These are phyloP conservation scores for Fomitopsis pulvina DNA, from an alignment of 768 basidiomycete genomes.

Conservation along the genomic window DNA sequence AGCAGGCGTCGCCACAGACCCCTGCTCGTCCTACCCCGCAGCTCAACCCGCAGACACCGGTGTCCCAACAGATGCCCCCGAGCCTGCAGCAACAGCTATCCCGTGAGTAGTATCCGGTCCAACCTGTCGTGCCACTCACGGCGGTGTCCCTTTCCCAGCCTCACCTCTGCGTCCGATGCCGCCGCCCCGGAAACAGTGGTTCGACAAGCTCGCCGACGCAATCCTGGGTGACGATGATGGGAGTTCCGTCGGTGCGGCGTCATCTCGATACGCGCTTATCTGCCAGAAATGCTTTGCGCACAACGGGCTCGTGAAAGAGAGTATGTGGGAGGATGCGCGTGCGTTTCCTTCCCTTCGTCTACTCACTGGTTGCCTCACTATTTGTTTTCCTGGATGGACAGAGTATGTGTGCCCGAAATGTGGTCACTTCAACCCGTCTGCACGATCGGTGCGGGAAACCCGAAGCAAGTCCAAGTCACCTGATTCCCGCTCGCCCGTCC, in stretches of 20 bases:
- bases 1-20: constrained; percentile 27
- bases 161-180: constrained; percentile 36
- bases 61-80: constrained; percentile 16
- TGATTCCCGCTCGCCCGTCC: not conserved
- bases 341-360: constrained; percentile 37
- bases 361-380: too few species aligned
- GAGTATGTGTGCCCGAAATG: constrained; percentile 88
- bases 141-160: constrained; percentile 20
- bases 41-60: constrained; percentile 18
- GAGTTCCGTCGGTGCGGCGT: constrained; percentile 28
- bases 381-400: constrained; percentile 26
- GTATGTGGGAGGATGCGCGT: constrained; percentile 79
- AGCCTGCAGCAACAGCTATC: constrained; percentile 30
- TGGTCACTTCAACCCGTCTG: constrained; percentile 67
- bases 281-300: constrained; percentile 84
- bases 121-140: not conserved
- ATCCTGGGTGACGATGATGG: constrained; percentile 76
- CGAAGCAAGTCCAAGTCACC: constrained; percentile 12
- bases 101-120: constrained; percentile 23
- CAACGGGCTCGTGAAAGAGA: constrained; percentile 83
- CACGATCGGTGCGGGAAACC: constrained; percentile 18
- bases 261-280: constrained; percentile 73
- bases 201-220: constrained; percentile 83
- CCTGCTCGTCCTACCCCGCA: constrained; percentile 19
- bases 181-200: constrained; percentile 69